Base-by-base conservation (phyloP, 495 filamentous ascomycete species). In the Penicillium coffeae region DNA sequence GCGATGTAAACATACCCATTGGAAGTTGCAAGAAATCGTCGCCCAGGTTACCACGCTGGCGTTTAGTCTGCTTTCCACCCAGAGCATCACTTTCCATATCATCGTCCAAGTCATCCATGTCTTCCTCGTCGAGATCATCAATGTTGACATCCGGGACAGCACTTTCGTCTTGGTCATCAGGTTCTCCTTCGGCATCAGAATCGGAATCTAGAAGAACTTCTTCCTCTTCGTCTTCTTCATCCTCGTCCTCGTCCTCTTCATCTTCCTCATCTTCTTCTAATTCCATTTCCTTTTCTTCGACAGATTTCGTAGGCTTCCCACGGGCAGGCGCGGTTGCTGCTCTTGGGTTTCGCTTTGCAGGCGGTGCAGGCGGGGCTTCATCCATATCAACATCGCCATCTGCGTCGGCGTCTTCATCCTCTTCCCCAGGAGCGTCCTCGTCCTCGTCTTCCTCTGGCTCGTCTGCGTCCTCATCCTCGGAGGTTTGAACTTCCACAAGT, bases 1-100 rank as follows among this genome's bases (percentile, higher is more conserved):
- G 40, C 21, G 10, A 37, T 44, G 38, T n/a, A n/a, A 33, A 51
- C 70, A 52, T 73, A 83, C 83, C 83, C 75, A 95, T 93, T 2
- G 90, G 91, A 8, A 98, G 73, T 57, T 94, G 89, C 66, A 97
- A 65, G 43, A 91, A 76, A 52, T 84, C 80, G n/a, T 80, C 79
- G 39, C 82, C 82, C 34, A 86, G 73, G 9, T 74, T 80, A 22
- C 89, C 88, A 51, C 83, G 77, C 66, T 98, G 93, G 39, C 93
- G 77, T 59, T 91, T 89, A 14, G 93, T 98, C 70, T 95, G 79
- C 58, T 88, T 89, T 62, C 83, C 87, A 30, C 88, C 73, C 3
- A 73, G 69, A 0, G 73, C 84, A 56, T 89, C 87, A 49, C 78
- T 82, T 49, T 85, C 83, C 45, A 78, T 63, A 14, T 88, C 86